Conservation (phyloP, 176 grass and related monocot species). For the Oropetium thomaeum region DNA sequence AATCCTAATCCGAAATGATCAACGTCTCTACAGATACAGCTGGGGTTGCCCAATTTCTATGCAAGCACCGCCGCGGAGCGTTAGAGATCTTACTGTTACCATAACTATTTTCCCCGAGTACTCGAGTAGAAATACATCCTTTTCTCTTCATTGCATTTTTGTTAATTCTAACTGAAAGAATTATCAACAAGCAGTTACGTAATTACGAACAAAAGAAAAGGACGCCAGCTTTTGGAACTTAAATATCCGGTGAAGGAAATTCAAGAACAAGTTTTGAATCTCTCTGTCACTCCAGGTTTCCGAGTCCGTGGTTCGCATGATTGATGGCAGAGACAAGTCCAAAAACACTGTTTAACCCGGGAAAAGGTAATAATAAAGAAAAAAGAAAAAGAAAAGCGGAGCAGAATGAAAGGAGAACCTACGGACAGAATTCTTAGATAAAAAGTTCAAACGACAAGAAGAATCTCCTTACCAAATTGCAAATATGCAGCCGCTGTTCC, state of each 20-base stretch:
- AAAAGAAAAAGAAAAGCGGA: conserved; percentile 18
- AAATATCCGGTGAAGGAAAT: too few relatives aligned
- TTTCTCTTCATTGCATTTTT: not conserved
- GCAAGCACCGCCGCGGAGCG: not conserved
- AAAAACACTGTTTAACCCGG: conserved; percentile 25
- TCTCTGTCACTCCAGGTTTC: conserved; percentile 26
- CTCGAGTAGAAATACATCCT: not conserved
- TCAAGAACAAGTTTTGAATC: conserved; percentile 30
- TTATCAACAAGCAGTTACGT: too few relatives aligned
- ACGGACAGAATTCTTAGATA: conserved; percentile 27
- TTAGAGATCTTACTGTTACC: not conserved
- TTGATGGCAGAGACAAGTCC: conserved; percentile 30
- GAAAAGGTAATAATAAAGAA: conserved; percentile 9
- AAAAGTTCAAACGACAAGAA: conserved; percentile 48
- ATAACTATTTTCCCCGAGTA: not conserved
- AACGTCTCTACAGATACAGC: not conserved
- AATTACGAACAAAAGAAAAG: not conserved
- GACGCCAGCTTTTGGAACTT: not conserved
- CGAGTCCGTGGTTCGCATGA: conserved; percentile 25
- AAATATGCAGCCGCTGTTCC: conserved; percentile 32
- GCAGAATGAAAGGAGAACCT: conserved; percentile 45
- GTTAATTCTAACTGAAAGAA: not conserved
- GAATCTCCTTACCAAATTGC: conserved; percentile 40
- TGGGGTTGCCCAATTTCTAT: not conserved
- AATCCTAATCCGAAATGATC: not conserved